Conservation (phyloP, 176 grass and related monocot species). For the Oryza meyeriana region DNA sequence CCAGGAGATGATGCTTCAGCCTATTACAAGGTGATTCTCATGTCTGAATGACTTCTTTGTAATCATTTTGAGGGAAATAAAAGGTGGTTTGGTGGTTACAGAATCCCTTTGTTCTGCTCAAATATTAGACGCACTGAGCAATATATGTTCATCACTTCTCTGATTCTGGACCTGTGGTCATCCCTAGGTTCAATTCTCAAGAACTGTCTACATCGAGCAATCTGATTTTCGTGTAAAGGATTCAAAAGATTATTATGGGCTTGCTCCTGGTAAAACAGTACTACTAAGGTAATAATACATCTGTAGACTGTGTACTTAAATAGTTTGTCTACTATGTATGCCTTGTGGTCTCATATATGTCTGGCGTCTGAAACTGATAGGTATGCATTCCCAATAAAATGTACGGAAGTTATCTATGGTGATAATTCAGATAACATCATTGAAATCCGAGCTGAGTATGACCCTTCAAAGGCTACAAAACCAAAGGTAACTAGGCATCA, state of each 20-base stretch:
- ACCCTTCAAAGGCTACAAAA: conserved; percentile 84
- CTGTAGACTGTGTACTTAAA: background rate
- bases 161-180: background rate
- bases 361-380: conserved; percentile 27
- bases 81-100: background rate
- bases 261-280: conserved; percentile 89
- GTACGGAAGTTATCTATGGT: conserved; percentile 86
- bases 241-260: conserved; percentile 92
- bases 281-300: conserved; percentile 66
- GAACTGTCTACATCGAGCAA: conserved; percentile 69
- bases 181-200: conserved; percentile 66
- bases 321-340: background rate
- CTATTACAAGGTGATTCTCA: conserved; percentile 73
- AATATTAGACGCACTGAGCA: background rate
- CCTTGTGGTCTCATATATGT: background rate
- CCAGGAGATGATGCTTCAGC: conserved; percentile 70
- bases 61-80: background rate
- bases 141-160: background rate
- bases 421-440: conserved; percentile 54
- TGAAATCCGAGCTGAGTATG: conserved; percentile 88
- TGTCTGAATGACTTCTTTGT: background rate
- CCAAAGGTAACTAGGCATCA: conserved; percentile 62
- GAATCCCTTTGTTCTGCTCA: background rate
- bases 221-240: conserved; percentile 94
- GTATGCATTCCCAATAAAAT: conserved; percentile 98